phyloP scores from a whole-genome alignment of 805 yeast species.

The Schizosaccharomyces lindneri region DNA sequence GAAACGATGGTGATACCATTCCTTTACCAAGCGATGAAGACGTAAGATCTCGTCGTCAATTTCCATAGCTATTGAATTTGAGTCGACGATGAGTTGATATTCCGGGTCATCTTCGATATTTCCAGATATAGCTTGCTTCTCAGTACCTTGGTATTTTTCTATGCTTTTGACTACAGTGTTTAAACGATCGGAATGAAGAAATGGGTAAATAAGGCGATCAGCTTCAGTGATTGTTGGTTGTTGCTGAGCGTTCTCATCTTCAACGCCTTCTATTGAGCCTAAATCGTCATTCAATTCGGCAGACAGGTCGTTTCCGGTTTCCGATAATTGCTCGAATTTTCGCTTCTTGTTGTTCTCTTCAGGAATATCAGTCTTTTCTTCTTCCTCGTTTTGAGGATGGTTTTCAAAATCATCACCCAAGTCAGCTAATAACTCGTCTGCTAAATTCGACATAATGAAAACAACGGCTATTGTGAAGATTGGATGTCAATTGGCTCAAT shows the following conservation, averaged over 20 bases:
- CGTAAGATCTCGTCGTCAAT: slow-evolving; percentile 29
- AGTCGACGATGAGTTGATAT: slow-evolving; percentile 24
- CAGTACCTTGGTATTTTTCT: slow-evolving; percentile 3
- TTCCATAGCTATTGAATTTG: slow-evolving; percentile 30
- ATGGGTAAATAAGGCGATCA: neutral
- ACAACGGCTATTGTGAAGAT: neutral
- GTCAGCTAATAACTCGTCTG: slow-evolving; percentile 19
- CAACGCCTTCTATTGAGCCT: neutral
- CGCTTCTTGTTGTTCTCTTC: neutral
- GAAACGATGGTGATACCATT: slow-evolving; percentile 34
- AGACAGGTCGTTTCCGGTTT: neutral
- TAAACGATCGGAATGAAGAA: neutral
- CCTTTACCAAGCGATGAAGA: slow-evolving; percentile 25
- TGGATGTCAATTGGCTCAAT: too few species aligned
- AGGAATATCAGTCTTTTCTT: slow-evolving; percentile 4
- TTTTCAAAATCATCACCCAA: slow-evolving; percentile 6
- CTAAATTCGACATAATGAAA: slow-evolving; percentile 13
- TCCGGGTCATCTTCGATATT: slow-evolving; percentile 18
- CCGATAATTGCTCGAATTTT: neutral
- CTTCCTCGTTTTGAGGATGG: slow-evolving; percentile 4
- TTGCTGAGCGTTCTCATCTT: neutral
- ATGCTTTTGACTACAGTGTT: slow-evolving; percentile 3
- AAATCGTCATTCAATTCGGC: neutral
- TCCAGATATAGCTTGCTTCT: slow-evolving; percentile 10
- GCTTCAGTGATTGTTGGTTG: neutral